These are phyloP conservation scores for Dillenia turbinata DNA, from an alignment of 164 flowering plant species.

Conservation along the genomic window DNA sequence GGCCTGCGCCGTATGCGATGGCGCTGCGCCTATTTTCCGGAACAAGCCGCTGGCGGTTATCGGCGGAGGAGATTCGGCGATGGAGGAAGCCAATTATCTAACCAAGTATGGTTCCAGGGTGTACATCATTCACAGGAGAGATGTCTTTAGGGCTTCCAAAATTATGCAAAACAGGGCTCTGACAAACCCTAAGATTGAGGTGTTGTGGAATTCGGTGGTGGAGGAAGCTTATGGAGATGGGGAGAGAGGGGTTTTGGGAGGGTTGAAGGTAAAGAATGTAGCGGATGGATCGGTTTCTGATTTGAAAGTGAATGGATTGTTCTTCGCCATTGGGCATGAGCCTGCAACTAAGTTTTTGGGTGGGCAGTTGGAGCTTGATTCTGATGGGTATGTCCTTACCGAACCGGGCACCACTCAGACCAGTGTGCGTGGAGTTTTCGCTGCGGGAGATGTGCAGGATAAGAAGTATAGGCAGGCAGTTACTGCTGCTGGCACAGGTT, in stretches of 20 bases:
- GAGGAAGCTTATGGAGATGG: constrained; percentile 68
- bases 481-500: constrained; percentile 96
- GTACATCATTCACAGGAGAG: constrained; percentile 76
- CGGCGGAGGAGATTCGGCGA: constrained; percentile 97
- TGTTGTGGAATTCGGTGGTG: constrained; percentile 77
- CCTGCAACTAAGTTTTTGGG: constrained; percentile 93
- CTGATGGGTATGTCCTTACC: constrained; percentile 79
- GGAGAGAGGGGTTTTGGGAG: constrained; percentile 46
- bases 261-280: constrained; percentile 74
- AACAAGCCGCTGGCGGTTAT: constrained; percentile 83
- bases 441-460: constrained; percentile 99
- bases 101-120: constrained; percentile 88
- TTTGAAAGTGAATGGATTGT: constrained; percentile 75
- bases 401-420: constrained; percentile 81
- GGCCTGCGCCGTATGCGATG: constrained; percentile 80
- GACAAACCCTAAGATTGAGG: constrained; percentile 78
- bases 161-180: constrained; percentile 83
- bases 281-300: constrained; percentile 61
- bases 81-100: constrained; percentile 88
- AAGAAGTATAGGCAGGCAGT: constrained; percentile 96
- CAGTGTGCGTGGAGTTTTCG: constrained; percentile 85
- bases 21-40: constrained; percentile 84
- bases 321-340: constrained; percentile 97
- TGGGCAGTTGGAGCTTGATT: constrained; percentile 75
- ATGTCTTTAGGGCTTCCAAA: constrained; percentile 79